Evolutionary conservation across 495 filamentous ascomycete genomes (phyloP), one percentile per base, ranked within the genome.

Genomic region (Parachaetomium inaequale): DNA sequence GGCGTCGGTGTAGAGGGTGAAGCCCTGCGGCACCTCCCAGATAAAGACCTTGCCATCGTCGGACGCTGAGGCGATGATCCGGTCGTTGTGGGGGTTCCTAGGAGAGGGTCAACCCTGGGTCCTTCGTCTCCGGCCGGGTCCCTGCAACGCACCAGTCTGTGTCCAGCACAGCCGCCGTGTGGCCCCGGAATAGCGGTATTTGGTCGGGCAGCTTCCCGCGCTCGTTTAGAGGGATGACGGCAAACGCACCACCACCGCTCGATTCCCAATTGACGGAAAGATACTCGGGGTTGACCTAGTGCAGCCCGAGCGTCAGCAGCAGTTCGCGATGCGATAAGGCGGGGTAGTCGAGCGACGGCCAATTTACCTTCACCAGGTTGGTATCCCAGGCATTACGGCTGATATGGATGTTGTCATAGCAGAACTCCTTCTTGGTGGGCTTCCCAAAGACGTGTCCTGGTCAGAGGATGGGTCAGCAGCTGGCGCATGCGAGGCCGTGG

Each of bases 371-470:
- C 76, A 98, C 82, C 56, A 98, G 82, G 77, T 98, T 98, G 74
- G 91, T 96, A 76, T 98, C 94, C 93, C 94, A 98, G 56, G 95
- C 93, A 86, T 98, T 98, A 75, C 86, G 87, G 63, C 93, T 96
- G 75, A 98, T 88, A 66, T 82, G 84, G 68, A 98, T 82, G 74
- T 98, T 98, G 79, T 98, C 95, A 75, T 96, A 98, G 81, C 92
- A 96, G 47, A 79, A 81, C 77, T 93, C 93, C 85, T 96, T 96
- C 78, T 87, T 86, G 56, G 93, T 93, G 50, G 90, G 77, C 77
- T 91, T 92, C 72, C 94, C 94, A 81, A 96, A 98, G 79, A 98
- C 90, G 82, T 98, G 93, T 82, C 93, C 93, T 97, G 68, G 55
- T 56, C 53, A 59, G 45, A 62, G 64, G 58, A 59, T 42, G 51